Base-by-base conservation (phyloP, 495 filamentous ascomycete genomes). In the Talaromyces liani region DNA sequence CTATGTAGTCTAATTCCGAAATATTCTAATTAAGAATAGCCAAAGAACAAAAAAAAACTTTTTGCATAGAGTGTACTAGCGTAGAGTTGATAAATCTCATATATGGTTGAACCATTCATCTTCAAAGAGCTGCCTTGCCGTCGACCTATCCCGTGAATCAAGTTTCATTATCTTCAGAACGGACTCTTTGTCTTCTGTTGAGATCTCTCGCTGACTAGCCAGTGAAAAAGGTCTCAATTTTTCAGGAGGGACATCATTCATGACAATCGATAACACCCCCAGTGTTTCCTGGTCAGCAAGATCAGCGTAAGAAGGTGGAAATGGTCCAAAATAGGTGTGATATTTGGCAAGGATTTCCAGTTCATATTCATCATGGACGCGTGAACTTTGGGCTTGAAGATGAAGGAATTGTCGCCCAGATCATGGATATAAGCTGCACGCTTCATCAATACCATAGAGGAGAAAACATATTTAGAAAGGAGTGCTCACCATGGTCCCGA, bases 261-360 rank as follows among this genome's bases (percentile, higher is more conserved):
- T 70, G 22, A 69, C 56, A 65, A 66, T 64, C 24, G 59, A 60
- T 22, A 70, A 62, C 22, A 62, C 60, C 16, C 61, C 66, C 60
- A 68, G 36, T 56, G 61, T 62, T 3, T 70, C 57, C 34, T 65
- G 61, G 16, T 47, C 56, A 24, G 34, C 54, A 59, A 75, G 65
- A 9, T 76, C 74, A 27, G 56, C 29, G 55, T 77, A 80, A 51
- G 70, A 72, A 5, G 31, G 55, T 18, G 79, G 77, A 62, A 73
- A 80, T 59, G 79, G 79, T 31, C 79, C 75, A 64, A 80, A 80
- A 60, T 65, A 77, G 53, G 65, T 58, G 65, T 73, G 64, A 60
- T 79, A 75, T 39, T 75, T 69, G 49, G 74, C 69, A 16, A 80
- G 68, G 14, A 79, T 75, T 47, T 77, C 71, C 1, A 78, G 33